These are phyloP conservation scores for Cladophialophora immunda DNA, from an alignment of 2,329 filamentous ascomycete genomes.

Conservation along the genomic window DNA sequence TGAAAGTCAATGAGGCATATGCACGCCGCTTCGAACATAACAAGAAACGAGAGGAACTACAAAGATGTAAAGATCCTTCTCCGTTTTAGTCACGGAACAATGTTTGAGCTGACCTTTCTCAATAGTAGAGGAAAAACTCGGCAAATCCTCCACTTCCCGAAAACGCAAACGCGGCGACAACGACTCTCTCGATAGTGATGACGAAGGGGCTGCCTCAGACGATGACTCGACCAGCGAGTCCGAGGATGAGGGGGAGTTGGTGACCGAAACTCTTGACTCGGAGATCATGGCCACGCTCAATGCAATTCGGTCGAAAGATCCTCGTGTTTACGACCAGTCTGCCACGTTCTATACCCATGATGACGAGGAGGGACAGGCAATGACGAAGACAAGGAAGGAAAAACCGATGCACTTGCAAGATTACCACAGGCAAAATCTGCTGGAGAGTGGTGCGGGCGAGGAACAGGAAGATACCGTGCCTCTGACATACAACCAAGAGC, in stretches of 20 bases:
- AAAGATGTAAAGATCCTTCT: constrained; percentile 52
- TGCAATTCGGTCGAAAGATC: constrained; percentile 90
- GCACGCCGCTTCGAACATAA: constrained; percentile 93
- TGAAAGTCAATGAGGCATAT: constrained; percentile 91
- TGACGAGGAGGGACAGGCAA: constrained; percentile 60
- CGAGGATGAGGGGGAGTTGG: constrained; percentile 83
- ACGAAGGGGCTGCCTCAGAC: constrained; percentile 64
- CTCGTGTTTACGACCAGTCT: constrained; percentile 83
- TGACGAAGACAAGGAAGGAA: constrained; percentile 67
- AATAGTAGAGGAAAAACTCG: constrained; percentile 88
- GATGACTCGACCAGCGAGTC: constrained; percentile 73
- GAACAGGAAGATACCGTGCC: constrained; percentile 59
- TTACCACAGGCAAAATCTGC: constrained; percentile 90
- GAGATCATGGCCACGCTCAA: constrained; percentile 87
- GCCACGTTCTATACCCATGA: constrained; percentile 78
- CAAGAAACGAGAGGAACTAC: constrained; percentile 91
- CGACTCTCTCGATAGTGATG: constrained; percentile 56
- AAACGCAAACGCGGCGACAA: constrained; percentile 48
- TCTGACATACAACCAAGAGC: constrained; percentile 85
- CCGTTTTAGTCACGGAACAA: neutral
- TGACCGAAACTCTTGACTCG: constrained; percentile 82
- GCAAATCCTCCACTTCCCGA: constrained; percentile 52
- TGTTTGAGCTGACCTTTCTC: constrained; percentile 38
- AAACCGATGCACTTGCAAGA: constrained; percentile 87
- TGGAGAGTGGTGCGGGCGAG: constrained; percentile 73